These are phyloP conservation scores for Penicillium sp. DNA, from an alignment of 2,329 filamentous ascomycete species.

Conservation along the genomic window DNA sequence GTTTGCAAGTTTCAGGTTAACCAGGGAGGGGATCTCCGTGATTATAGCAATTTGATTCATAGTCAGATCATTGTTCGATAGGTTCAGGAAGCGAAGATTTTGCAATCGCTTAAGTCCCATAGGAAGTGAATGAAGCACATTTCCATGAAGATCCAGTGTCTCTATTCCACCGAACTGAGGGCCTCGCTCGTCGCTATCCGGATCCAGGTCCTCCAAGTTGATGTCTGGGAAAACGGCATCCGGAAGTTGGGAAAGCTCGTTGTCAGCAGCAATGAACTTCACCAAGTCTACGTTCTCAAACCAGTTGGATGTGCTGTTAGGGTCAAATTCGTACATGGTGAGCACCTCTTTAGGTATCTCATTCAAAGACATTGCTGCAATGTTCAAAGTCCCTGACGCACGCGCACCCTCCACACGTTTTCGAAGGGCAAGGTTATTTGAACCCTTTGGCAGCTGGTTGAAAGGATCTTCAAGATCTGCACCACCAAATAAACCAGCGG, in stretches of 20 bases:
- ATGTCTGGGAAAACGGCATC: constrained; percentile 77
- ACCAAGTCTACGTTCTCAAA: constrained; percentile 87
- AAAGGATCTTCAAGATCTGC: constrained; percentile 47
- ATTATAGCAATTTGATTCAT: constrained; percentile 73
- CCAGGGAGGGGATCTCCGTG: constrained; percentile 68
- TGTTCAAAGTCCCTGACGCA: constrained; percentile 79
- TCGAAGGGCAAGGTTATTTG: constrained; percentile 66
- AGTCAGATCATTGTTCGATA: constrained; percentile 79
- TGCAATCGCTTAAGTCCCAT: constrained; percentile 72
- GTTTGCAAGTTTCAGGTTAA: constrained; percentile 77
- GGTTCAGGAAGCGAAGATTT: constrained; percentile 75
- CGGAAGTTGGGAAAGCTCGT: constrained; percentile 74
- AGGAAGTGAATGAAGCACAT: constrained; percentile 71
- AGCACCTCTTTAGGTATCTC: constrained; percentile 80
- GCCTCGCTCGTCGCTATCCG: constrained; percentile 66
- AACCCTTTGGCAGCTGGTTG: constrained; percentile 60
- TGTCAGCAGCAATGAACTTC: constrained; percentile 82
- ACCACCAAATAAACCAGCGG: constrained; percentile 50
- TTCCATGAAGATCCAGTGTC: constrained; percentile 81
- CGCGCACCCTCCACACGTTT: constrained; percentile 73
- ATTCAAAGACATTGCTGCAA: constrained; percentile 77
- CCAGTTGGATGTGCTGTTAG: constrained; percentile 69
- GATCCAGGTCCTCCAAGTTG: constrained; percentile 56
- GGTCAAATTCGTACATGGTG: constrained; percentile 84
- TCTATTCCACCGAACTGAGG: constrained; percentile 83